Conservation (phyloP, 768 basidiomycete genomes). For the Amanita rubescens region DNA sequence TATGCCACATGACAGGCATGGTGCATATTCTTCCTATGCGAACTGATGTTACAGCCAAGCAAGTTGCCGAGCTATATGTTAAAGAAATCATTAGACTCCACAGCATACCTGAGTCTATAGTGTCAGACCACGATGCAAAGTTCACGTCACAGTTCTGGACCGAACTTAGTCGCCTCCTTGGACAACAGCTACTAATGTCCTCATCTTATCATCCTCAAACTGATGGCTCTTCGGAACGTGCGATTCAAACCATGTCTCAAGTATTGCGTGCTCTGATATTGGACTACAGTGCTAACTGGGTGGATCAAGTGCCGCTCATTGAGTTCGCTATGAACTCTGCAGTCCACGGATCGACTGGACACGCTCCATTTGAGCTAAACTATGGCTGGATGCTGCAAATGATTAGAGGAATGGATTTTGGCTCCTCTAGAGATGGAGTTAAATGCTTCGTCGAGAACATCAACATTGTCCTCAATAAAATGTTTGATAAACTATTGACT, state of each 20-base stretch:
- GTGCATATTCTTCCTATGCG: constrained; percentile 20
- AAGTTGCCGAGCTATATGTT: constrained; percentile 18
- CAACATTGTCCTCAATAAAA: background rate
- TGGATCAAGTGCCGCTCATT: background rate
- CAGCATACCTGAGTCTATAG: background rate
- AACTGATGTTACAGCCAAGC: constrained; percentile 12
- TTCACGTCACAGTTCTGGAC: background rate
- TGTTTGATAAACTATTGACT: constrained; percentile 28
- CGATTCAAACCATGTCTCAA: background rate
- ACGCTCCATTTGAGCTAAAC: background rate
- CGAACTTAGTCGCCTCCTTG: background rate
- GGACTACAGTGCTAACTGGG: background rate
- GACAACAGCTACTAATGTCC: background rate
- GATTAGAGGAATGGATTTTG: background rate
- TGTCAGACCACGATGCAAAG: background rate
- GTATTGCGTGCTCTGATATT: background rate
- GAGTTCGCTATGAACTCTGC: too few relatives aligned
- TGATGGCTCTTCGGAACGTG: background rate
- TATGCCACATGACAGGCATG: constrained; percentile 17
- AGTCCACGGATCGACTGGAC: background rate
- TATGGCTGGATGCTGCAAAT: background rate
- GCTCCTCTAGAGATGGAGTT: background rate
- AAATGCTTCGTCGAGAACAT: background rate
- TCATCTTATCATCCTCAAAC: background rate
- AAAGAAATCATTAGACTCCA: constrained; percentile 19